Evolutionary conservation across 352 stramenopile genomes (phyloP), one percentile per base, ranked within the genome.

Genomic region (Pythium coloratum): DNA sequence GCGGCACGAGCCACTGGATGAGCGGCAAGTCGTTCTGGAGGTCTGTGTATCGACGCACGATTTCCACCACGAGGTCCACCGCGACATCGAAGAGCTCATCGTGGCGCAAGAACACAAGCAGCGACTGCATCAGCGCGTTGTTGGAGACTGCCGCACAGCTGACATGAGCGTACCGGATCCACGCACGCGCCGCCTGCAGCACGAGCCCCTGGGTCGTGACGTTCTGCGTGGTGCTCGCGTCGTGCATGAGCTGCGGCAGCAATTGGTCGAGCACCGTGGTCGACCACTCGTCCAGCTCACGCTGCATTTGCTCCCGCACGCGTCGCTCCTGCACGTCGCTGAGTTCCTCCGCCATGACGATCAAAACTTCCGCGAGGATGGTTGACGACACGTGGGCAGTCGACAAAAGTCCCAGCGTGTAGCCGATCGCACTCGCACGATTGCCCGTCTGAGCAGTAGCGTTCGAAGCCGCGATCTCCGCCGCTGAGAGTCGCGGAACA

Each of bases 11-110:
- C 88, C 88, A 94, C 55, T 92, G 80, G 20, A 91, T 82, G 13
- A 96, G 77, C 26, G 66, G 34, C 6, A 76, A 49, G 18, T 93
- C 75, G 10, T 76, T 70, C 40, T 85, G 60, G 2, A 75, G 55
- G 50, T 86, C 76, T 14, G 77, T 67, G 72, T 87, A 95, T 49
- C 75, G 81, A 13, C 72, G 74, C 46, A 96, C 82, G 10, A 97
- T 50, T 54, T 95, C 84, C 26, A 97, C 84, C 13, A 91, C 67
- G 26, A 96, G 69, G 56, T 97, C 91, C 8, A 96, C 86, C 9
- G 84, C 71, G 2, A 78, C 84, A 57, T 97, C 90, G 55, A 96
- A 96, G 8, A 97, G 73, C 34, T 94, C 87, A 32, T 92, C 86
- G 38, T 84, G 75, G 20, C 64, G 69, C 13, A 94, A 57, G 58